Percentiles rank a stretch among this genome's conserved stretches.
Evolutionary conservation across 768 basidiomycete genomes (phyloP).

Genomic region (Hericium coralloides): DNA sequence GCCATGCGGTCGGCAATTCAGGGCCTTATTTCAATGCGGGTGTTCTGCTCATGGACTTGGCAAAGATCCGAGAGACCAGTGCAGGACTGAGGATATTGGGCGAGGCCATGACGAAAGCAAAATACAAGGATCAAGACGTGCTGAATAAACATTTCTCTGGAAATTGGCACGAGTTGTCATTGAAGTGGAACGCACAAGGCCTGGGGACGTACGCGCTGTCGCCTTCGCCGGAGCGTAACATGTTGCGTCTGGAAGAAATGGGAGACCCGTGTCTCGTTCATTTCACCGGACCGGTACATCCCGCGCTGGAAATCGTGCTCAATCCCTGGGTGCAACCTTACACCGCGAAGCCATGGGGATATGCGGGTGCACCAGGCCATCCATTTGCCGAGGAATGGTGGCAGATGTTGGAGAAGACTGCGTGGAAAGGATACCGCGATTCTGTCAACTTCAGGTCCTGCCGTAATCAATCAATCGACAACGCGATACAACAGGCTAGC

Average conservation of each 20-base stretch:
- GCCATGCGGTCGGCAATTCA: conserved; percentile 26
- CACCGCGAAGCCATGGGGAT: conserved; percentile 51
- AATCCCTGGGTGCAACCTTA: conserved; percentile 45
- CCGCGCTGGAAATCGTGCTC: conserved; percentile 33
- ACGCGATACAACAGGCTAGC: no score
- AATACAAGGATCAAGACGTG: conserved; percentile 40
- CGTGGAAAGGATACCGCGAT: conserved; percentile 28
- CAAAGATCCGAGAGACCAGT: conserved; percentile 25
- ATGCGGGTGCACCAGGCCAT: conserved; percentile 41
- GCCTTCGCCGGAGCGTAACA: conserved; percentile 26
- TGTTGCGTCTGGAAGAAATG: conserved; percentile 23
- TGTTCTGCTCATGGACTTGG: conserved; percentile 42
- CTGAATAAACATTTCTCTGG: conserved; percentile 38
- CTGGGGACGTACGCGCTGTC: conserved; percentile 41
- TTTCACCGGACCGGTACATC: conserved; percentile 50
- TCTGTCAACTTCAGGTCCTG: not conserved
- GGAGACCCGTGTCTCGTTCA: conserved; percentile 39
- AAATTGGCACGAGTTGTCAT: conserved; percentile 32
- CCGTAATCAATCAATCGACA: no score
- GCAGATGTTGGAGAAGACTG: conserved; percentile 27
- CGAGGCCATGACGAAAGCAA: not conserved
- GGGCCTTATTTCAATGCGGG: conserved; percentile 47
- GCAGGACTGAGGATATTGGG: conserved; percentile 19
- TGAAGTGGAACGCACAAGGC: conserved; percentile 50
- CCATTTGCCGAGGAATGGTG: conserved; percentile 44